phyloP scores from a whole-genome alignment of 371 early-diverging fungal species.

The Haplosporangium sp. region DNA sequence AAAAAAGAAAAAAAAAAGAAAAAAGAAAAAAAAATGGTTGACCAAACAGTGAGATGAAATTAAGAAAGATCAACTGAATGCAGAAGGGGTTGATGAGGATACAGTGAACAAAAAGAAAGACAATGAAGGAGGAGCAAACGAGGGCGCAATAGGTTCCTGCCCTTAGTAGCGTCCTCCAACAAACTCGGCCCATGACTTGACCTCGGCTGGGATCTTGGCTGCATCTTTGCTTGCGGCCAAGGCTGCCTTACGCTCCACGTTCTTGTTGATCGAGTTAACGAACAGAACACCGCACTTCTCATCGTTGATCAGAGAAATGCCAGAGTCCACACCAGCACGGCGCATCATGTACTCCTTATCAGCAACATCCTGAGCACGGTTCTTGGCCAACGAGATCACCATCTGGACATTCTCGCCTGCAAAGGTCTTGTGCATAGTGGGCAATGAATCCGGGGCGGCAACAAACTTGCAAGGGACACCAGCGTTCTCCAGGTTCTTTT shows the following conservation, averaged over 20 bases:
- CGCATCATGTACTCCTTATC: slow-evolving; percentile 83
- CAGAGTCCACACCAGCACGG: slow-evolving; percentile 89
- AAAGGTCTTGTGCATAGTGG: slow-evolving; percentile 67
- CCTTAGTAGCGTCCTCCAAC: slow-evolving; percentile 60
- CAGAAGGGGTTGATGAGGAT: background rate
- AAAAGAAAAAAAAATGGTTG: background rate
- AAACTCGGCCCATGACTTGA: slow-evolving; percentile 73
- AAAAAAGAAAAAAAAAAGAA: background rate
- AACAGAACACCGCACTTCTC: slow-evolving; percentile 82
- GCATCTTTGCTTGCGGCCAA: slow-evolving; percentile 30
- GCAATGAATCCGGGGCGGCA: slow-evolving; percentile 58
- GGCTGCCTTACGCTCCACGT: slow-evolving; percentile 54
- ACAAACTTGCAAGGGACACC: slow-evolving; percentile 58
- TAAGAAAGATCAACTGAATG: background rate
- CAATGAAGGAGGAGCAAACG: slow-evolving; percentile 8
- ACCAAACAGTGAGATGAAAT: background rate
- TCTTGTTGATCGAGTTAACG: slow-evolving; percentile 76
- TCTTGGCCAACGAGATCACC: slow-evolving; percentile 81
- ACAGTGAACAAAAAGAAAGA: slow-evolving; percentile 12
- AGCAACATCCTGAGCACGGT: slow-evolving; percentile 69
- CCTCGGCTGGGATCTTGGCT: slow-evolving; percentile 64
- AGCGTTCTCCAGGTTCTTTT: slow-evolving; percentile 55
- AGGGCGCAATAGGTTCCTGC: background rate
- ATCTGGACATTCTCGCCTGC: slow-evolving; percentile 73
- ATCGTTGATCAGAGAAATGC: slow-evolving; percentile 89